Conservation (phyloP, 2,329 filamentous ascomycete genomes). For the Calonectria leucothoes region DNA sequence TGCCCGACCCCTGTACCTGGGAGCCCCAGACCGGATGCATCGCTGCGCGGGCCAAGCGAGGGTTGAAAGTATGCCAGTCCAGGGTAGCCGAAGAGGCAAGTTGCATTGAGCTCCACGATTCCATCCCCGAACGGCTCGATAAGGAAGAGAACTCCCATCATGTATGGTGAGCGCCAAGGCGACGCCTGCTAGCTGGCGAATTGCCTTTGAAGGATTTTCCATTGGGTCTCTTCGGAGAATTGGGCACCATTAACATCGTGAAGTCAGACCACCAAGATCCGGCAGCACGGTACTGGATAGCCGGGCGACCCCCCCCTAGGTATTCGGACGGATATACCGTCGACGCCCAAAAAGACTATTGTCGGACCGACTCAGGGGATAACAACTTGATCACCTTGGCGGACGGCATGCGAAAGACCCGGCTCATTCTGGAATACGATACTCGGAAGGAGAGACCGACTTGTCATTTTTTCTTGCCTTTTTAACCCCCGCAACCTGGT, state of each 20-base stretch:
- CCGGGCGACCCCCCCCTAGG: conserved; percentile 17
- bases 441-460: neutral
- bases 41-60: conserved; percentile 17
- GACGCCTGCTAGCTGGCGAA: neutral
- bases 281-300: conserved; percentile 26
- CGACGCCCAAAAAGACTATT: conserved; percentile 9
- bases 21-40: conserved; percentile 24
- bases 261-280: conserved; percentile 23
- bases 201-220: neutral
- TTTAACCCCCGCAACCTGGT: neutral
- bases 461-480: neutral
- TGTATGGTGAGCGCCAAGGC: neutral
- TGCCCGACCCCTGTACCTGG: conserved; percentile 22
- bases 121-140: neutral
- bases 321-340: neutral
- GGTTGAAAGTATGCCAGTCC: conserved; percentile 14
- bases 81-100: conserved; percentile 14
- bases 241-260: conserved; percentile 14
- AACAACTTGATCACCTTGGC: neutral
- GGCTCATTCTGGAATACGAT: neutral
- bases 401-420: neutral
- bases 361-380: conserved; percentile 1
- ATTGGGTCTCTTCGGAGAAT: neutral
- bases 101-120: conserved; percentile 22
- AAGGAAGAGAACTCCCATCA: neutral